Evolutionary conservation across 2,329 filamentous ascomycete genomes (phyloP).

Genomic region (Penicillium sp.): DNA sequence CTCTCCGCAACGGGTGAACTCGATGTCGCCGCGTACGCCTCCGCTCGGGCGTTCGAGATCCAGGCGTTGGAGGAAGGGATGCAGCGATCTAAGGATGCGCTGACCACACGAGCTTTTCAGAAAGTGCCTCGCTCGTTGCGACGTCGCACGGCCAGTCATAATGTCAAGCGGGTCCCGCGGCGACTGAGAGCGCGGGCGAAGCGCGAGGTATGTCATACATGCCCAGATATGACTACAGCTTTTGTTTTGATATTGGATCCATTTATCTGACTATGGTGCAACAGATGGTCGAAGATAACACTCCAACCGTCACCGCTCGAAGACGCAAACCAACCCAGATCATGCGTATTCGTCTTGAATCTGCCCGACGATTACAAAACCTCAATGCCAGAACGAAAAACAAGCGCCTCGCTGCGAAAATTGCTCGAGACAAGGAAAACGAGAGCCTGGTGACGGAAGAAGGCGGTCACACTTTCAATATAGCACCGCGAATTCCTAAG

Average conservation of each 20-base stretch:
- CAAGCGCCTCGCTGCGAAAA: constrained; percentile 50
- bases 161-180: constrained; percentile 85
- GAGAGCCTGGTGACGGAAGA: constrained; percentile 25
- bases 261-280: too few species aligned
- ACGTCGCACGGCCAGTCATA: constrained; percentile 89
- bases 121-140: constrained; percentile 83
- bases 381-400: constrained; percentile 56
- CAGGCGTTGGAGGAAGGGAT: constrained; percentile 82
- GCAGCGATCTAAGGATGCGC: constrained; percentile 67
- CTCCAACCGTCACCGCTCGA: constrained; percentile 71
- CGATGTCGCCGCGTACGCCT: constrained; percentile 81
- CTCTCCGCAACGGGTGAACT: constrained; percentile 73
- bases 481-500: constrained; percentile 59
- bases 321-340: constrained; percentile 51
- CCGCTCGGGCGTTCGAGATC: constrained; percentile 87
- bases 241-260: too few species aligned
- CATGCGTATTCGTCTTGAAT: constrained; percentile 68
- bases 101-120: constrained; percentile 81
- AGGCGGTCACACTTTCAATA: constrained; percentile 38
- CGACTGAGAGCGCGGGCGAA: constrained; percentile 71
- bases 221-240: neutral
- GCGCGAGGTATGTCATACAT: constrained; percentile 54
- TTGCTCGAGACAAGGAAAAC: constrained; percentile 39
- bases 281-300: constrained; percentile 90
- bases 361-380: constrained; percentile 70